A percentile compares a stretch with the other conserved stretches of the same genome.
phyloP scores from a whole-genome alignment of 2,329 filamentous ascomycete species.

The Camillea tinctor region DNA sequence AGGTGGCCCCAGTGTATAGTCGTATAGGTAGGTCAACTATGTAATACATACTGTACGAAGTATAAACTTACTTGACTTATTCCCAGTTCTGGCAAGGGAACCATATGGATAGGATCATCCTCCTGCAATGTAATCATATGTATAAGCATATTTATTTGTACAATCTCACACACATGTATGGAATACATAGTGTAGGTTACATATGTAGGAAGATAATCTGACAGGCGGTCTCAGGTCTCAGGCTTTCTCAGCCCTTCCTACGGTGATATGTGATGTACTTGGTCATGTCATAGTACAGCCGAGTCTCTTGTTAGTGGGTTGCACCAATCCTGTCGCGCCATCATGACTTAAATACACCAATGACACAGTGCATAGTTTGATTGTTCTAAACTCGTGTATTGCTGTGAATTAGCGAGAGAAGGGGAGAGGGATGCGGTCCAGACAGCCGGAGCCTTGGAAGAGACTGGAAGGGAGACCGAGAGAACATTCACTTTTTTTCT shows the following conservation, averaged over 20 bases:
- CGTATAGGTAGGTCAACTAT: too few relatives aligned
- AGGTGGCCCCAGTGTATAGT: too few relatives aligned
- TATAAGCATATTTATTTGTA: not conserved
- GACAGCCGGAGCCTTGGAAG: not conserved
- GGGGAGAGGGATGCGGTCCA: not conserved
- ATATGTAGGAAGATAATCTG: too few relatives aligned
- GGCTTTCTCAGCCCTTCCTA: not conserved
- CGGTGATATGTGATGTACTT: not conserved
- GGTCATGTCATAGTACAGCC: too few relatives aligned
- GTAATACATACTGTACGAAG: not conserved
- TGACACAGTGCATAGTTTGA: not conserved
- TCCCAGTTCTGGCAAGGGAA: not conserved
- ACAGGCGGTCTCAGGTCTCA: not conserved
- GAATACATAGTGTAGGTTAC: too few relatives aligned
- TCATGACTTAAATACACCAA: not conserved
- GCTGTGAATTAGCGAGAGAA: not conserved
- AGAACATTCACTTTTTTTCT: not conserved
- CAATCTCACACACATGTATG: not conserved
- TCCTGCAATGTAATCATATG: not conserved
- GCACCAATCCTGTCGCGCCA: not conserved
- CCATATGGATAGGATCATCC: not conserved
- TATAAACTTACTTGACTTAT: not conserved
- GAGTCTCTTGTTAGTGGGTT: not conserved
- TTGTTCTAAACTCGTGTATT: not conserved
- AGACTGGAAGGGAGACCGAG: not conserved